phyloP scores from a whole-genome alignment of 2,329 filamentous ascomycete genomes.

The Pseudogymnoascus sp. region DNA sequence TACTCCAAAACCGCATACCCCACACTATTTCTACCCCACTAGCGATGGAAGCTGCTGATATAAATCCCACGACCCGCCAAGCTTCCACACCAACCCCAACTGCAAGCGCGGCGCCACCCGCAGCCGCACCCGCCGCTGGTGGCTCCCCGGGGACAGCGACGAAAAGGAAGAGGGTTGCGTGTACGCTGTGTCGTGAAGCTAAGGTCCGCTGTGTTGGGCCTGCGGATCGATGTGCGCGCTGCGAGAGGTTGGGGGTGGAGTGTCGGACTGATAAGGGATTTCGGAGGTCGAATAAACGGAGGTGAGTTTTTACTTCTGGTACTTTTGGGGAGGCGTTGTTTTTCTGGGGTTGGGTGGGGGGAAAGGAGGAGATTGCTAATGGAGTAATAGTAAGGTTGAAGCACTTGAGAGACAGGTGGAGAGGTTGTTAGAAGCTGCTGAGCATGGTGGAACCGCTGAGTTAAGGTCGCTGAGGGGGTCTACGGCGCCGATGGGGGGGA shows the following conservation, averaged over 20 bases:
- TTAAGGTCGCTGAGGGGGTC: not conserved
- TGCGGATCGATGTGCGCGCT: constrained; percentile 12
- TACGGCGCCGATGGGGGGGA: not conserved
- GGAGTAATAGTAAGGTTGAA: constrained; percentile 12
- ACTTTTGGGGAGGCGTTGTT: not conserved
- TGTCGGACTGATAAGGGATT: constrained; percentile 17
- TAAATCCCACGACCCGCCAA: not conserved
- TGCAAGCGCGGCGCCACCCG: not conserved
- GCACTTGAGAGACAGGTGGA: constrained; percentile 15
- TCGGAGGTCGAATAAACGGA: constrained; percentile 17
- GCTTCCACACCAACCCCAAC: not conserved
- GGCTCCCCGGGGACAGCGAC: not conserved
- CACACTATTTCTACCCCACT: too few relatives aligned
- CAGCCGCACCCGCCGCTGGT: not conserved
- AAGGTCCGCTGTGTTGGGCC: constrained; percentile 1
- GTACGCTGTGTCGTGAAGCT: constrained; percentile 11
- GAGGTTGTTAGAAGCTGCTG: not conserved
- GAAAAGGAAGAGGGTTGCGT: constrained; percentile 8
- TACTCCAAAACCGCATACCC: too few relatives aligned
- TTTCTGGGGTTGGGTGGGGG: too few relatives aligned
- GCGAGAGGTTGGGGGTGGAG: constrained; percentile 13
- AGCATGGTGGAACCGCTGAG: not conserved
- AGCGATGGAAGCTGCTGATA: not conserved
- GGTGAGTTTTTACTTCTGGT: not conserved
- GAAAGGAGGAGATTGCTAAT: not conserved